Percentiles rank a stretch among this genome's conserved stretches.
Evolutionary conservation across 139 green algal genomes (phyloP).

Genomic region (Raphidocelis subcapitata): DNA sequence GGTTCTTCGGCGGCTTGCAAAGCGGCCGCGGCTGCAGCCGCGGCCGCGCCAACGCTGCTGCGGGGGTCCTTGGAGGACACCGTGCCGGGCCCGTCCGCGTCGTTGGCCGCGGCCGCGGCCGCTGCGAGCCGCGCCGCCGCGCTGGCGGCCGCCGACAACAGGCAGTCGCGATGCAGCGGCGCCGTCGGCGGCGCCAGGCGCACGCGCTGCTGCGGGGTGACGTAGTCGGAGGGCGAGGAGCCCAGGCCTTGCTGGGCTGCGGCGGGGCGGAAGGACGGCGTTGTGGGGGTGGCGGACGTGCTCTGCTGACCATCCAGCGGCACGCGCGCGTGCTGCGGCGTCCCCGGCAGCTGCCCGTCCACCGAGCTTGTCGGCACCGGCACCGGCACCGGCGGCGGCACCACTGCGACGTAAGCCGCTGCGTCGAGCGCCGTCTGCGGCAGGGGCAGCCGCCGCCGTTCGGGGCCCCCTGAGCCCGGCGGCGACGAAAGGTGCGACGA

Average conservation of each 20-base stretch:
- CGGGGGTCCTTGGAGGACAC: background rate
- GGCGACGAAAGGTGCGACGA: too few relatives aligned
- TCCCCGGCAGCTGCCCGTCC: background rate
- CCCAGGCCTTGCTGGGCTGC: background rate
- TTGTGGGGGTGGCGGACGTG: conserved; percentile 14
- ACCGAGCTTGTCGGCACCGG: conserved; percentile 13
- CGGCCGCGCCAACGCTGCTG: background rate
- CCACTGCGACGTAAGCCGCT: too few relatives aligned
- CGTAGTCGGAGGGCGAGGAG: conserved; percentile 5
- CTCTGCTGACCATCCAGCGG: background rate
- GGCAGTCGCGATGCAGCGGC: conserved; percentile 27
- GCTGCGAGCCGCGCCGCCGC: background rate
- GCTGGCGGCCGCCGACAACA: conserved; percentile 7
- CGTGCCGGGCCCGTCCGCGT: background rate
- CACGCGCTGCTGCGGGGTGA: conserved; percentile 16
- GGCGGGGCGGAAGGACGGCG: background rate
- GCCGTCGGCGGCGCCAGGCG: conserved; percentile 8
- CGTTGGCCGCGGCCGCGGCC: too few relatives aligned
- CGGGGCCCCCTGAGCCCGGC: too few relatives aligned
- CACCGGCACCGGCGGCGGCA: conserved; percentile 19
- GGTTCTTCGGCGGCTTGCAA: background rate
- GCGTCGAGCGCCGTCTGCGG: too few relatives aligned
- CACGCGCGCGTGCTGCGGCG: background rate
- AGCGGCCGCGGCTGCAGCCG: background rate
- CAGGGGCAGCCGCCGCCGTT: too few relatives aligned